Evolutionary conservation across 768 basidiomycete species (phyloP), one percentile per base, ranked within the genome.

Genomic region (Cytidiella melzeri): DNA sequence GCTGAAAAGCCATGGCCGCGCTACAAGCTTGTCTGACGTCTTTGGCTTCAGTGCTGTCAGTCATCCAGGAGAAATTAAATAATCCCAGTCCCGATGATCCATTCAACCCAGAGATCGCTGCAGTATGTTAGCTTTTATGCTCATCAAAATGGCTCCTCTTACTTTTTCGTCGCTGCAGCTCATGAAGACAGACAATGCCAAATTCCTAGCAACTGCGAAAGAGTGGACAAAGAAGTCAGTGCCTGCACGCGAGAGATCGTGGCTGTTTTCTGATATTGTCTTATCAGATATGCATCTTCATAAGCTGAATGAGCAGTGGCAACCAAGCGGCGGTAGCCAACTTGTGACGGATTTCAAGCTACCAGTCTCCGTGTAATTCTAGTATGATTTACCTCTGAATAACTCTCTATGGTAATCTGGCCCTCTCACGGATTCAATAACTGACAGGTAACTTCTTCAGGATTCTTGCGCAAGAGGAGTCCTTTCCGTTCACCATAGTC

Each of bases 51-150:
- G 90, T 92, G 1, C 75, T 92, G 18, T 70, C 73, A 21, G 79
- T 81, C 42, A 80, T 92, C 51, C 83, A 87, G 64, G 87, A 91
- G 61, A 92, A 92, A 67, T 61, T 92, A 44, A 91, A 91, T 64
- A 89, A 92, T 63, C 90, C 90, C 15, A 87, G 84, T 62, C 74
- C 87, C 15, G 90, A 92, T 59, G 90, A 92, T 62, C 90, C 90
- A 0, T 92, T 89, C 59, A 87, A 91, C 59, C 85, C 90, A 24
- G 88, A 91, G 1, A 87, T 91, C 56, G 90, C 90, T 30, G 83
- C 83, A 26, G 86, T 92, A 61, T 47, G 83, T 69, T 24, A 15
- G 21, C 13, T 34, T n/a, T n/a, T n/a, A n/a, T n/a, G 39, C 10
- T 40, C 12, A 12, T 34, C 38, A 36, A 38, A 37, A 36, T 25